Percentiles rank a stretch among this genome's conserved stretches.
phyloP scores from a whole-genome alignment of 177 flowering plant species.

The Vitis hybrid region DNA sequence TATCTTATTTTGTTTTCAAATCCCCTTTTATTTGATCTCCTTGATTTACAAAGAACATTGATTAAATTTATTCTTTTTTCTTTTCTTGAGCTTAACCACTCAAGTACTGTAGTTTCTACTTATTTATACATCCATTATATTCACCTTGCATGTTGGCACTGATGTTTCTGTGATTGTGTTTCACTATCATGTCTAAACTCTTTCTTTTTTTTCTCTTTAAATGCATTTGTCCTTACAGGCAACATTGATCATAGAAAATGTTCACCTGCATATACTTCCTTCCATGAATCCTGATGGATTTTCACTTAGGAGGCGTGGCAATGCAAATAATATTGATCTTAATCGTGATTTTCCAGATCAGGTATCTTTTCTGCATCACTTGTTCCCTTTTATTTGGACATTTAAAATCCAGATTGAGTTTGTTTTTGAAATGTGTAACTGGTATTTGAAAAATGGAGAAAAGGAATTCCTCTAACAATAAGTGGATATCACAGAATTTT shows the following conservation, averaged over 20 bases:
- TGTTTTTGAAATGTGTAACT: too few species aligned
- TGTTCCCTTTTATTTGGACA: neutral
- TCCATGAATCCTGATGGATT: conserved; percentile 98
- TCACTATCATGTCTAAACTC: neutral
- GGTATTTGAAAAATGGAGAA: too few species aligned
- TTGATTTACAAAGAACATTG: neutral
- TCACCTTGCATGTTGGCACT: neutral
- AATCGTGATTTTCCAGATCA: conserved; percentile 98
- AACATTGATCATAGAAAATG: conserved; percentile 58
- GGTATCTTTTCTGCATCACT: conserved; percentile 40
- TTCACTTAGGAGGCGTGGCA: conserved; percentile 68
- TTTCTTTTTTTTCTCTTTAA: neutral
- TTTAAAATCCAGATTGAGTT: neutral
- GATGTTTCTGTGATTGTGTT: neutral
- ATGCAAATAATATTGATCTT: conserved; percentile 88
- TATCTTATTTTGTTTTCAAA: neutral
- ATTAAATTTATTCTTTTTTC: too few species aligned
- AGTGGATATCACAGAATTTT: too few species aligned
- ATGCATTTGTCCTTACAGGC: conserved; percentile 46
- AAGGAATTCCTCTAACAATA: too few species aligned
- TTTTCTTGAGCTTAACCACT: too few species aligned
- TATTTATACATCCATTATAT: neutral
- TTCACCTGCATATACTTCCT: conserved; percentile 95
- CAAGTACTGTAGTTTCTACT: too few species aligned
- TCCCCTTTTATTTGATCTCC: neutral